These are phyloP conservation scores for Botrytis fabae DNA, from an alignment of 2,329 filamentous ascomycete genomes.

Conservation along the genomic window DNA sequence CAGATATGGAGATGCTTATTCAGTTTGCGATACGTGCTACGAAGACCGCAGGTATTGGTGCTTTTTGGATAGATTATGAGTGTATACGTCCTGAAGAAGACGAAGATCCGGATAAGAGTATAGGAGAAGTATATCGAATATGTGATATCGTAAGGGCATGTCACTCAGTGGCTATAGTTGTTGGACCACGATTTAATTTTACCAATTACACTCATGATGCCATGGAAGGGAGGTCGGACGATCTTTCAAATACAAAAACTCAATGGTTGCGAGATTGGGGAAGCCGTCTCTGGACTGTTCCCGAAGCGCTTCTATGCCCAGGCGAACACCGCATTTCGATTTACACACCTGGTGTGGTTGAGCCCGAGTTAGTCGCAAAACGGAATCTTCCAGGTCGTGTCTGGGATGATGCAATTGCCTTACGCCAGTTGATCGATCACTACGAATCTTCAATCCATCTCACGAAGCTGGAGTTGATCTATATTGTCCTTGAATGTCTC, in stretches of 20 bases:
- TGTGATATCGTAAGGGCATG: slow-evolving; percentile 30
- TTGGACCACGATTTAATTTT: slow-evolving; percentile 19
- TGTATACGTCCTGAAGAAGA: slow-evolving; percentile 14
- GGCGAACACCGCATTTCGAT: slow-evolving; percentile 7
- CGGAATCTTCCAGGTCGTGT: slow-evolving; percentile 2
- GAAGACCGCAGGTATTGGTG: not conserved
- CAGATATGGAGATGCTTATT: not conserved
- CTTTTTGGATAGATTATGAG: slow-evolving; percentile 21
- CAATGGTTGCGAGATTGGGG: slow-evolving; percentile 21
- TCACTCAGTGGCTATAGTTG: slow-evolving; percentile 23
- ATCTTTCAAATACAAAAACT: slow-evolving; percentile 9
- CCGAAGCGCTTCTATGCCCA: slow-evolving; percentile 23
- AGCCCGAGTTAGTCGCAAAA: slow-evolving; percentile 4
- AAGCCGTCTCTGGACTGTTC: slow-evolving; percentile 27
- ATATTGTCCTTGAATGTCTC: slow-evolving; percentile 34
- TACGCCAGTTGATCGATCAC: slow-evolving; percentile 37
- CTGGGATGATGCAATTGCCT: slow-evolving; percentile 4
- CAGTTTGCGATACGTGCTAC: slow-evolving; percentile 13
- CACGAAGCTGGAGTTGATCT: slow-evolving; percentile 38
- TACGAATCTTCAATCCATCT: slow-evolving; percentile 35
- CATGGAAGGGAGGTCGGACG: not conserved
- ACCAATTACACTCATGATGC: not conserved
- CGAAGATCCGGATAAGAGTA: not conserved
- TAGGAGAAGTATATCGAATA: slow-evolving; percentile 26
- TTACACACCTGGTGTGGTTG: not conserved